Percentiles rank a stretch among this genome's conserved stretches.
These are phyloP conservation scores for Phytophthora cactorum DNA, from an alignment of 352 stramenopile genomes.

Conservation along the genomic window DNA sequence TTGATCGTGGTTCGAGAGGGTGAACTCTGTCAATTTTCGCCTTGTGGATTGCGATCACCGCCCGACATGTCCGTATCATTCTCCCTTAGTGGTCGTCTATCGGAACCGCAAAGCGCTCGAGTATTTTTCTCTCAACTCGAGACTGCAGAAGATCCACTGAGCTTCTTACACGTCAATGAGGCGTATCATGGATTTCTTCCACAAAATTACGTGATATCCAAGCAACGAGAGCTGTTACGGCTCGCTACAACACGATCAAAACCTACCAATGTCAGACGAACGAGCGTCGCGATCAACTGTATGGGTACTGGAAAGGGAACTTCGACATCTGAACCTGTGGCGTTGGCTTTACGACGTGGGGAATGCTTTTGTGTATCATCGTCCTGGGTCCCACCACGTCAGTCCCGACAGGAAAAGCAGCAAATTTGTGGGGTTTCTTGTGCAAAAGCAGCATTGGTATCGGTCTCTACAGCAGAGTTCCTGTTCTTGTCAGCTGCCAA, in stretches of 20 bases:
- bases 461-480: constrained; percentile 46
- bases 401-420: constrained; percentile 31
- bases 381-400: constrained; percentile 54
- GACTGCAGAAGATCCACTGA: constrained; percentile 47
- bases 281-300: constrained; percentile 20
- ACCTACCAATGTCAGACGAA: constrained; percentile 1
- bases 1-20: constrained; percentile 60
- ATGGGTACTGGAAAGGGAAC: constrained; percentile 1
- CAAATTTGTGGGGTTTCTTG: constrained; percentile 36
- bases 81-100: constrained; percentile 51
- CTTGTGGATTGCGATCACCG: constrained; percentile 43
- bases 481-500: constrained; percentile 60
- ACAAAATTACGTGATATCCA: constrained; percentile 37
- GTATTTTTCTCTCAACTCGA: constrained; percentile 72
- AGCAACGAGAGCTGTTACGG: constrained; percentile 24
- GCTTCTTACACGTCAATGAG: constrained; percentile 52
- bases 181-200: constrained; percentile 63
- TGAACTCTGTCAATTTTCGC: constrained; percentile 53
- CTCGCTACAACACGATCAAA: constrained; percentile 16
- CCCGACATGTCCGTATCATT: constrained; percentile 60
- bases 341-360: constrained; percentile 40
- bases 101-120: constrained; percentile 32
- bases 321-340: constrained; percentile 12
- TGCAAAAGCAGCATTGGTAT: constrained; percentile 55
- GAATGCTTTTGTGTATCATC: constrained; percentile 62